A percentile compares a stretch with the other conserved stretches of the same genome.
Evolutionary conservation across 1,139 yeast genomes (phyloP).

Genomic region (Debaryomyces fabryi): DNA sequence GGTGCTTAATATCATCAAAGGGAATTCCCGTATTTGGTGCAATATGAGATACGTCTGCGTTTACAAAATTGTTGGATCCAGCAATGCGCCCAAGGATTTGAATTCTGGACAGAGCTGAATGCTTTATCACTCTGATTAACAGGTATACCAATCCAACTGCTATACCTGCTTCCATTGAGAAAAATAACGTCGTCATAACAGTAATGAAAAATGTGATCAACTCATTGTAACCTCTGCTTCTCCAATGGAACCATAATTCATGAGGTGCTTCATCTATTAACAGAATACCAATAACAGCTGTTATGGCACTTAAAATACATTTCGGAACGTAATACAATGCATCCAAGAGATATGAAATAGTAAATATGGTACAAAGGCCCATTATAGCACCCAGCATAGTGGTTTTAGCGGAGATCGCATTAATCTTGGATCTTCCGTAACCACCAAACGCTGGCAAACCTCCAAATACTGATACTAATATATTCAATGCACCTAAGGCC

Average conservation of each 20-base stretch:
- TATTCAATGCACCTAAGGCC: conserved; percentile 79
- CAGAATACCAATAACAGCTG: conserved; percentile 76
- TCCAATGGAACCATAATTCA: conserved; percentile 74
- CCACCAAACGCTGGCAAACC: conserved; percentile 96
- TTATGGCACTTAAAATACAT: conserved; percentile 80
- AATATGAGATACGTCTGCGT: conserved; percentile 61
- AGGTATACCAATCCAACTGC: conserved; percentile 83
- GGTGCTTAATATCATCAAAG: not conserved
- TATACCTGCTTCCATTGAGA: conserved; percentile 89
- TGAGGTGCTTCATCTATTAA: conserved; percentile 86
- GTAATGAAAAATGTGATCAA: conserved; percentile 74
- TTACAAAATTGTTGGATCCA: conserved; percentile 72
- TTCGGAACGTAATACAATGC: conserved; percentile 75
- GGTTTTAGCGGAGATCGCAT: conserved; percentile 82
- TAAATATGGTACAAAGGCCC: conserved; percentile 71
- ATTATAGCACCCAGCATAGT: conserved; percentile 82
- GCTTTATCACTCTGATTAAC: conserved; percentile 75
- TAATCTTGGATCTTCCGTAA: conserved; percentile 89
- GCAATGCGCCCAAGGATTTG: conserved; percentile 86
- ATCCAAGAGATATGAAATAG: conserved; percentile 63
- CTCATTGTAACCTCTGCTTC: conserved; percentile 76
- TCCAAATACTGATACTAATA: conserved; percentile 69
- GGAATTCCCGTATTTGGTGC: not conserved
- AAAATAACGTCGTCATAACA: conserved; percentile 69
- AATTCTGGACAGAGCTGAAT: conserved; percentile 85